These are phyloP conservation scores for Vickermania spadyakhi DNA, from an alignment of 208 protist species.

Conservation along the genomic window DNA sequence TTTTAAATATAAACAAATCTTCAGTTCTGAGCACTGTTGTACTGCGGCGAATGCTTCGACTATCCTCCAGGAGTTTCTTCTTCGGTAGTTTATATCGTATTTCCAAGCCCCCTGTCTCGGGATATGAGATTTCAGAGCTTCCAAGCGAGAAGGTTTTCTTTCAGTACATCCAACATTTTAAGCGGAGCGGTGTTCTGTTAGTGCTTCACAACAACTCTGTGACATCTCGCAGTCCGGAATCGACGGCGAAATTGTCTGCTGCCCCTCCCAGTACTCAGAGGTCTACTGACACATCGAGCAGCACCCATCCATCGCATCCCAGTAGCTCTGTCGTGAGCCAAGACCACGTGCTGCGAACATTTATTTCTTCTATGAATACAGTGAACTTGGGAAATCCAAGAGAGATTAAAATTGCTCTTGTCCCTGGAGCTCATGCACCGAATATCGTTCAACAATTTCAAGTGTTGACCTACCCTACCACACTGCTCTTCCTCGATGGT, in stretches of 20 bases:
- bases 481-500: slow-evolving; percentile 63
- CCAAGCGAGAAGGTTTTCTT: slow-evolving; percentile 68
- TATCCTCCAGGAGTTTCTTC: slow-evolving; percentile 19
- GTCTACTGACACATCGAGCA: slow-evolving; percentile 1
- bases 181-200: slow-evolving; percentile 45
- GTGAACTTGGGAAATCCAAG: slow-evolving; percentile 67
- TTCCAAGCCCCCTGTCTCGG: slow-evolving; percentile 46
- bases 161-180: slow-evolving; percentile 57
- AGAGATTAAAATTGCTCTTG: slow-evolving; percentile 68
- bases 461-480: slow-evolving; percentile 65
- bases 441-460: slow-evolving; percentile 55
- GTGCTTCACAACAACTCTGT: slow-evolving; percentile 48
- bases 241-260: too few species aligned
- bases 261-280: not conserved
- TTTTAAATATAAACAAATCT: slow-evolving; percentile 2
- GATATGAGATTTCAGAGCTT: slow-evolving; percentile 81
- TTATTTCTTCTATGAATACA: slow-evolving; percentile 70
- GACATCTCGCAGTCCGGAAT: not conserved
- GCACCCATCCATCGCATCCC: not conserved
- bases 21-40: not conserved
- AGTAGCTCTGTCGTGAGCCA: slow-evolving; percentile 12
- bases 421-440: slow-evolving; percentile 50
- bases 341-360: slow-evolving; percentile 62
- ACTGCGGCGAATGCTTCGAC: slow-evolving; percentile 18
- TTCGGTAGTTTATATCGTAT: slow-evolving; percentile 61